Conservation (phyloP, 2,329 filamentous ascomycete genomes). For the Chaetomiaceae sp. region DNA sequence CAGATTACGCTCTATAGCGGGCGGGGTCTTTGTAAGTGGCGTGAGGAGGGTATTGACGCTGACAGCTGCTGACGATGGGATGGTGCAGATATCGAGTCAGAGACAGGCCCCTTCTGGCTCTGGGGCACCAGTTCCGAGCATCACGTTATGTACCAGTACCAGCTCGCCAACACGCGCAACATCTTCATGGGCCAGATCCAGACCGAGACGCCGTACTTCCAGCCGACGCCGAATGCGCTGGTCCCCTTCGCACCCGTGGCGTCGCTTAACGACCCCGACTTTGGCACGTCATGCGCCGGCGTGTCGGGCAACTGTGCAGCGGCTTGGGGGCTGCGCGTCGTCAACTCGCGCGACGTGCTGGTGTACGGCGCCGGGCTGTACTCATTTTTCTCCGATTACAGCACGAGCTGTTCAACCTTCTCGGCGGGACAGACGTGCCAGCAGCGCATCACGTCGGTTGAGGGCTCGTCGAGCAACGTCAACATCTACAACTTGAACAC, state of each 20-base stretch:
- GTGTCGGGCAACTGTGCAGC: constrained; percentile 40
- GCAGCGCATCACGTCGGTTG: constrained; percentile 36
- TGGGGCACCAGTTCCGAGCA: constrained; percentile 63
- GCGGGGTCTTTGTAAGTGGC: constrained; percentile 37
- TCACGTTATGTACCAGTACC: constrained; percentile 62
- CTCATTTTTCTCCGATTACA: constrained; percentile 64
- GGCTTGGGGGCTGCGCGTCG: constrained; percentile 61
- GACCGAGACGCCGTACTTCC: constrained; percentile 65
- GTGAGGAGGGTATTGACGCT: not conserved
- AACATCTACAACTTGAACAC: constrained; percentile 44
- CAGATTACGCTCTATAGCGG: constrained; percentile 49
- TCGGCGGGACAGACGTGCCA: constrained; percentile 43
- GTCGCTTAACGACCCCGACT: constrained; percentile 48
- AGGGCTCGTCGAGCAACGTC: constrained; percentile 29
- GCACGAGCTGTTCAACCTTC: constrained; percentile 43
- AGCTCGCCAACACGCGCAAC: constrained; percentile 55
- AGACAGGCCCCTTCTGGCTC: constrained; percentile 50
- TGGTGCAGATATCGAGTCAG: constrained; percentile 43
- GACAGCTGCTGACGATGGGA: too few species aligned
- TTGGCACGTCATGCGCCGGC: constrained; percentile 38
- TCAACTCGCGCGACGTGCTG: constrained; percentile 50
- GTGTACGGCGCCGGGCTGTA: constrained; percentile 63
- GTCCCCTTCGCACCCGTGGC: constrained; percentile 47
- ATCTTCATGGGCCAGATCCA: constrained; percentile 62
- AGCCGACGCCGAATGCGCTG: constrained; percentile 56